Base-by-base conservation (phyloP, 2,329 filamentous ascomycete genomes). In the Stenocarpella maydis region DNA sequence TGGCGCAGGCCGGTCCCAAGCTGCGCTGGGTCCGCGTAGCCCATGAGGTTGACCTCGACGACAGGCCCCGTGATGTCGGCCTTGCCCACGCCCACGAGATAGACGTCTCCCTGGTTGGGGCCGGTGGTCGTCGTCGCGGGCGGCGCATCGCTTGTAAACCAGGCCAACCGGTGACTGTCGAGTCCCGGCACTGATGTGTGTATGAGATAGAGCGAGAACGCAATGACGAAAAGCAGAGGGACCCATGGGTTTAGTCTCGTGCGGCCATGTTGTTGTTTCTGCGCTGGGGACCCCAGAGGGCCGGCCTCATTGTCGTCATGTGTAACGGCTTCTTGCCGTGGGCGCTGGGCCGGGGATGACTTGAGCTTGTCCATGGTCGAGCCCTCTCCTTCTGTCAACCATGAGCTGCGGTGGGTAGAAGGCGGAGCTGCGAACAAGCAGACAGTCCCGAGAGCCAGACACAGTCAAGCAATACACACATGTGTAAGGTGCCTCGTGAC, bases 31-130 rank as follows among this genome's bases (percentile, higher is more conserved):
- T 93, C 90, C 34, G 94, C 94, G 81, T 97, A 97, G 71, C 95
- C 95, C 85, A 95, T 96, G 80, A 97, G 87, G 77, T 93, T 94
- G 80, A 97, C 89, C 80, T 97, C 94, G 34, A 95, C 94, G 6
- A 96, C 92, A 0, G 94, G 93, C 4, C 92, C 85, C 1, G 85
- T 87, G 72, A 87, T 85, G 73, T 87, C 85, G 19, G 81, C 86
- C 73, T 86, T 87, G 52, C 86, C 85, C 15, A 83, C 84, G 4
- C 85, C 85, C 21, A 87, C 71, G 3, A 87, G 78, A 70, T 86
- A 87, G 67, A 79, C 77, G 72, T 84, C 82, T 26, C 80, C 80
- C 14, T 65, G 43, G 4, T 28, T 10, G 24, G 24, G 49, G 31
- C n/a, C 12, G 31, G 65, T 47, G 43, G 45, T 26, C 24, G 34